phyloP scores from a whole-genome alignment of 441 rosid species.

The Adansonia rubrostipa region DNA sequence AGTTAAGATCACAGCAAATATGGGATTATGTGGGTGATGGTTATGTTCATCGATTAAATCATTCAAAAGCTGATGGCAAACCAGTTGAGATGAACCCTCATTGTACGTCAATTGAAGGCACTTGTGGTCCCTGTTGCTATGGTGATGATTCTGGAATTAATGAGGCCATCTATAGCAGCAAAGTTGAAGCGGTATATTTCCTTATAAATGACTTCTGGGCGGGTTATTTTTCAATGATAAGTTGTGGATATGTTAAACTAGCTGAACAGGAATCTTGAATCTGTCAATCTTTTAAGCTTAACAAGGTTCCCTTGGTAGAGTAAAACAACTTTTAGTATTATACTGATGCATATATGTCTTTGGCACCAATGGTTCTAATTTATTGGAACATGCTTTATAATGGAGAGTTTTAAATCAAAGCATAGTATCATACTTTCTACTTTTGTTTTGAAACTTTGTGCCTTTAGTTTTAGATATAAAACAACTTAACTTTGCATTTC shows the following conservation, averaged over 20 bases:
- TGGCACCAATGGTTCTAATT: not conserved
- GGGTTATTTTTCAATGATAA: not conserved
- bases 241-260: not conserved
- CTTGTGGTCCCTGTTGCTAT: slow-evolving; percentile 66
- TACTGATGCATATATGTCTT: not conserved
- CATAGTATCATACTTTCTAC: not conserved
- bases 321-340: not conserved
- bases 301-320: not conserved
- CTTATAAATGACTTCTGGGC: slow-evolving; percentile 6
- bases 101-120: slow-evolving; percentile 62
- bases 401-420: not conserved
- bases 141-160: slow-evolving; percentile 78
- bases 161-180: slow-evolving; percentile 78
- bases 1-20: slow-evolving; percentile 84
- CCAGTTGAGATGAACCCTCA: slow-evolving; percentile 55
- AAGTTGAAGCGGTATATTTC: slow-evolving; percentile 79
- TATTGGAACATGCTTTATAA: not conserved
- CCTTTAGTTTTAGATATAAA: not conserved
- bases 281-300: not conserved
- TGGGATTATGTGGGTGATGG: slow-evolving; percentile 98
- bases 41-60: slow-evolving; percentile 91
- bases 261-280: not conserved
- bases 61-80: slow-evolving; percentile 80
- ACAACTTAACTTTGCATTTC: not conserved
- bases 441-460: not conserved